Conservation (phyloP, 2,329 filamentous ascomycete genomes). For the Emmonsiellopsis sp. region DNA sequence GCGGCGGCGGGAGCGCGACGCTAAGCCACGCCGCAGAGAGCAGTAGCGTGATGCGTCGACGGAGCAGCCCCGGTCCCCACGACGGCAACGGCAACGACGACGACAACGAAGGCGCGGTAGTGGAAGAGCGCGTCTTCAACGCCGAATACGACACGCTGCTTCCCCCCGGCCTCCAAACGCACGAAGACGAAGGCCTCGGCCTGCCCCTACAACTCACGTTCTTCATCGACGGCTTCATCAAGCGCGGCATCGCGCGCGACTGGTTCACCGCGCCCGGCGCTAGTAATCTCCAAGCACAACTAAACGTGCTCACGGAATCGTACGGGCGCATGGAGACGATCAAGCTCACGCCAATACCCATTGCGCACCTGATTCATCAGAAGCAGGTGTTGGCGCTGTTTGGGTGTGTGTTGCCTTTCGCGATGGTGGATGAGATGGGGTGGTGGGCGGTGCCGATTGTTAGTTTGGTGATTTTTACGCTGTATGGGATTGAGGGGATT, state of each 20-base stretch:
- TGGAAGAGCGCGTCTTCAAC: slow-evolving; percentile 20
- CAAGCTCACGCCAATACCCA: slow-evolving; percentile 53
- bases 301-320: slow-evolving; percentile 49
- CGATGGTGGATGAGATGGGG: slow-evolving; percentile 53
- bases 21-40: neutral
- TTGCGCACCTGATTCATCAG: slow-evolving; percentile 57
- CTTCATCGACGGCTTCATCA: slow-evolving; percentile 52
- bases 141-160: slow-evolving; percentile 45
- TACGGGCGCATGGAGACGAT: slow-evolving; percentile 60
- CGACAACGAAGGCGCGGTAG: slow-evolving; percentile 9
- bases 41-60: too few relatives aligned
- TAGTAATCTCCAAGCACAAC: slow-evolving; percentile 48
- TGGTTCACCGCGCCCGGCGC: slow-evolving; percentile 55
- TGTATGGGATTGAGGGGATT: slow-evolving; percentile 57
- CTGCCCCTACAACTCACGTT: slow-evolving; percentile 53
- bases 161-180: slow-evolving; percentile 42
- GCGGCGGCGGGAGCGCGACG: neutral
- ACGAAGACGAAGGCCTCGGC: slow-evolving; percentile 51
- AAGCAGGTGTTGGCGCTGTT: slow-evolving; percentile 56
- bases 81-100: slow-evolving; percentile 11
- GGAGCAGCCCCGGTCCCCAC: neutral
- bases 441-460: slow-evolving; percentile 56
- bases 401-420: slow-evolving; percentile 52
- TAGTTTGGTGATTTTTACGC: slow-evolving; percentile 52
- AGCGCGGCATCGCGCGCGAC: slow-evolving; percentile 44